Evolutionary conservation across 345 rosid species (phyloP), one percentile per base, ranked within the genome.

Genomic region (Boechera stricta): DNA sequence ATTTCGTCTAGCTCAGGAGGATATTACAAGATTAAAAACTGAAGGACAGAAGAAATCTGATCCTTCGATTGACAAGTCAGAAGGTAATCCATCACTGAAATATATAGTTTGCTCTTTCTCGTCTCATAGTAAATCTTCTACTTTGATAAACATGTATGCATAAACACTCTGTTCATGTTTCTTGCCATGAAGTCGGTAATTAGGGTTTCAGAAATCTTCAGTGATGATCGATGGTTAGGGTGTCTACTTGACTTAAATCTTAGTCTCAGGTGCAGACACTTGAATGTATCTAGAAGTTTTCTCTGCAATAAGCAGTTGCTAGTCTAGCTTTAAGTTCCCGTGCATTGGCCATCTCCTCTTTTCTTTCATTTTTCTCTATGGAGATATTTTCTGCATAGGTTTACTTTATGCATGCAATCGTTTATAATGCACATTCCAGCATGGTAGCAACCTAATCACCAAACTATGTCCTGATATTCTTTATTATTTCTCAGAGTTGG

Each of bases 1-100:
- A 77, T 85, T 94, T 63, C 97, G 98, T 64, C 85, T 94, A 72
- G 95, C 96, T 2, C 86, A 92, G 81, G 98, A 94, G 87, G 98
- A 94, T 81, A 80, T 86, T 83, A 64, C 85, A 49, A 90, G 87
- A 79, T 84, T 90, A 76, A 88, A 92, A 82, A 59, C 83, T 33
- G 97, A 94, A 15, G 84, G 91, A 76, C 84, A 83, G 80, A 88
- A 83, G 91, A 89, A 87, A 78, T 74, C 85, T 55, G 90, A 86
- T 64, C 64, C 53, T 29, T 74, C 83, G 5, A 80, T 44, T 63
- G 81, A 79, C 44, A 84, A 87, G 64, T 76, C 72, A 36, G 75
- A 75, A 55, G 94, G 98, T 94, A 84, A 76, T 56, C 7, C 64
- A 64, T 13, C n/a, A 9, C 62, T 36, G 55, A 56, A 33, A 18